phyloP scores from a whole-genome alignment of 495 filamentous ascomycete species.

The Aspergillus diversus region DNA sequence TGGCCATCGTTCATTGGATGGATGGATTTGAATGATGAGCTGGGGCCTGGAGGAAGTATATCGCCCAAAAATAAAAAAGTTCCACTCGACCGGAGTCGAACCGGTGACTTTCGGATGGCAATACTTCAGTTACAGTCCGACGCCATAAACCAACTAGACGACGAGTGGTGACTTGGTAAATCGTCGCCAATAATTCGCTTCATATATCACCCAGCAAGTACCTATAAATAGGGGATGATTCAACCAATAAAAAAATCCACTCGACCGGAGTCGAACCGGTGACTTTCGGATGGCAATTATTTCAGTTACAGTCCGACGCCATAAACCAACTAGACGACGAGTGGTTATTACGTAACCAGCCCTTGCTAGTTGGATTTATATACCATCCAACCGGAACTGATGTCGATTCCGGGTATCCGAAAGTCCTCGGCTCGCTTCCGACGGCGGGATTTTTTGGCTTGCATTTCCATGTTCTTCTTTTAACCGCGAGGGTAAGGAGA shows the following conservation, averaged over 20 bases:
- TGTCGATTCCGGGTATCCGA: too few species aligned
- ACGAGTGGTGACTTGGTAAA: background rate
- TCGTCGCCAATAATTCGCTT: background rate
- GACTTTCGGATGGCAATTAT: background rate
- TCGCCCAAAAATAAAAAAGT: background rate
- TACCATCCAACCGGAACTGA: too few species aligned
- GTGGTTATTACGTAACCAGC: background rate
- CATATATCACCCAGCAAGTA: too few species aligned
- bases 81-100: background rate
- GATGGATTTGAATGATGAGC: too few species aligned
- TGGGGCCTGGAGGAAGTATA: too few species aligned
- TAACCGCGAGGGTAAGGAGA: too few species aligned
- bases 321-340: conserved; percentile 1
- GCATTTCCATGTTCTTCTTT: too few species aligned
- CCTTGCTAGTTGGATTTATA: too few species aligned
- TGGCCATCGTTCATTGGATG: background rate
- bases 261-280: background rate
- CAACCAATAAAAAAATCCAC: background rate
- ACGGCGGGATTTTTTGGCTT: too few species aligned
- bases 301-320: background rate
- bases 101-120: background rate
- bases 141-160: conserved; percentile 2
- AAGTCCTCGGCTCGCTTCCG: too few species aligned
- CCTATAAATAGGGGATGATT: too few species aligned
- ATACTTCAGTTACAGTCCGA: background rate